Conservation (phyloP, 805 yeast species). For the Ogataea nonfermentans region DNA sequence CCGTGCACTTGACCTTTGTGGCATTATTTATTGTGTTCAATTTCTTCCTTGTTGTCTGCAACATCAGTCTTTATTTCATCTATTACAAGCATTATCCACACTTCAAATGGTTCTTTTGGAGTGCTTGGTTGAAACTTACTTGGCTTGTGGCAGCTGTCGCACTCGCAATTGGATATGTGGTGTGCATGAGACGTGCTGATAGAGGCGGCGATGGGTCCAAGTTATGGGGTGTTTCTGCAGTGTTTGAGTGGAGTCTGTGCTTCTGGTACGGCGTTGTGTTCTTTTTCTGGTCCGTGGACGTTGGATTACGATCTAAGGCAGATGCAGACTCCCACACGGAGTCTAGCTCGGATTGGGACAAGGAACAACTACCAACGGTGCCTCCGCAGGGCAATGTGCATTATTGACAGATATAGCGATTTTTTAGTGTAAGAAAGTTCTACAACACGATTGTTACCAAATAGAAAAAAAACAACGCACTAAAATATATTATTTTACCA, state of each 20-base stretch:
- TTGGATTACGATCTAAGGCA: slow-evolving; percentile 32
- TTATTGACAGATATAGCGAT: not conserved
- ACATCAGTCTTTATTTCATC: slow-evolving; percentile 43
- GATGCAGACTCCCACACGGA: slow-evolving; percentile 6
- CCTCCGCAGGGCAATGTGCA: slow-evolving; percentile 5
- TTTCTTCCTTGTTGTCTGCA: slow-evolving; percentile 49
- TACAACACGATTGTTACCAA: not conserved
- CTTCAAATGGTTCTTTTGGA: slow-evolving; percentile 35
- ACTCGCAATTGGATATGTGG: slow-evolving; percentile 70
- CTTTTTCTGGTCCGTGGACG: slow-evolving; percentile 63
- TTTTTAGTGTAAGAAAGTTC: not conserved
- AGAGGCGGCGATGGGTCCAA: slow-evolving; percentile 29
- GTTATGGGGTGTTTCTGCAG: slow-evolving; percentile 51
- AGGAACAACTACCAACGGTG: not conserved
- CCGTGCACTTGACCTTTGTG: slow-evolving; percentile 66
- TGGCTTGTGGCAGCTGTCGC: slow-evolving; percentile 70
- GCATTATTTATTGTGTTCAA: slow-evolving; percentile 67
- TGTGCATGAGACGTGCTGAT: slow-evolving; percentile 23
- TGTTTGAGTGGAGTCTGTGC: slow-evolving; percentile 84
- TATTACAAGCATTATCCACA: slow-evolving; percentile 25
- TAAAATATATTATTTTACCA: too few species aligned
- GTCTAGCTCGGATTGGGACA: slow-evolving; percentile 6
- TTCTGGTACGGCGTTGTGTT: slow-evolving; percentile 78
- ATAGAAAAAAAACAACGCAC: too few species aligned
- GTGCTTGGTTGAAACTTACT: slow-evolving; percentile 50